These are phyloP conservation scores for Suillus discolor DNA, from an alignment of 768 basidiomycete genomes.

Conservation along the genomic window DNA sequence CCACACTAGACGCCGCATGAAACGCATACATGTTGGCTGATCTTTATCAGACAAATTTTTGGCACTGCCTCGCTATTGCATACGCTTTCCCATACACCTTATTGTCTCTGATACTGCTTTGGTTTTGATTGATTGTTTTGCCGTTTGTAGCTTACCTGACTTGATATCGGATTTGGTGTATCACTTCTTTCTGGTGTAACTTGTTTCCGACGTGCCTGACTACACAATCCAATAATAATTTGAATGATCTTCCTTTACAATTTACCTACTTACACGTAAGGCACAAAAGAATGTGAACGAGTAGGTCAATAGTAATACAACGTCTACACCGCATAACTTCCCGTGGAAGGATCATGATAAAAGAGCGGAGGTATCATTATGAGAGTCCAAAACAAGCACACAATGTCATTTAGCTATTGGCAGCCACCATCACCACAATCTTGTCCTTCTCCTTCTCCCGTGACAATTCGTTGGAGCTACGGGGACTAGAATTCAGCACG, in stretches of 20 bases:
- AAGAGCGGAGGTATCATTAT: background rate
- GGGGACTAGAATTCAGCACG: slow-evolving; percentile 7
- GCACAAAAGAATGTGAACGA: background rate
- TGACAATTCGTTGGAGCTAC: slow-evolving; percentile 16
- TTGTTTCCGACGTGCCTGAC: background rate
- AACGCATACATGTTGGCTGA: background rate
- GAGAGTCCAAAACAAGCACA: background rate
- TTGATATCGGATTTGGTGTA: background rate
- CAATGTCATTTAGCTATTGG: background rate
- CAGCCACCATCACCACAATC: background rate
- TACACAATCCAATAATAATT: background rate
- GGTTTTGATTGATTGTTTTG: background rate
- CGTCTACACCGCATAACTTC: background rate
- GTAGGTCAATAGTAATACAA: slow-evolving; percentile 1
- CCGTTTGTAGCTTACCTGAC: background rate
- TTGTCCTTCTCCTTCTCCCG: slow-evolving; percentile 22
- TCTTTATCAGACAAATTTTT: background rate
- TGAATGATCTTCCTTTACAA: background rate
- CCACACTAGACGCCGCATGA: background rate
- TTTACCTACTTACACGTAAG: no score
- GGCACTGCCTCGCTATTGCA: background rate
- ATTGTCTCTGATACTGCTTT: background rate
- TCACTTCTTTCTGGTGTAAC: background rate
- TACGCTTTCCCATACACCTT: background rate
- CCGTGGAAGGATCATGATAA: background rate